Evolutionary conservation across 2,329 filamentous ascomycete species (phyloP).

Genomic region (Tolypocladium nubicola): DNA sequence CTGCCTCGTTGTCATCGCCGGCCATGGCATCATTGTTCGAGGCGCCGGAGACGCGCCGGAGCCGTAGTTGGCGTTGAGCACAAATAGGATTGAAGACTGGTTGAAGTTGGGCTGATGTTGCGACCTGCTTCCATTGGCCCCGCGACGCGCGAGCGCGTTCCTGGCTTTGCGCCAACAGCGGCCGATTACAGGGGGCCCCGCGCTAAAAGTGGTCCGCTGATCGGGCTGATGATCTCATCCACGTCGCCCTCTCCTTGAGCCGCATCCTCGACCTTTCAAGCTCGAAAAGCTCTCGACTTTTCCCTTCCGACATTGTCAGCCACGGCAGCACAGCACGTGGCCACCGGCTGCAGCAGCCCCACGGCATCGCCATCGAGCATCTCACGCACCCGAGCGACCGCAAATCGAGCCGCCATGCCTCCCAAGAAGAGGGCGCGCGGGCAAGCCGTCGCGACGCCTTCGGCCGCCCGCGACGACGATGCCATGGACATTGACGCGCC

Average conservation of each 20-base stretch:
- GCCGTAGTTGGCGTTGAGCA: background rate
- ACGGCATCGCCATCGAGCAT: background rate
- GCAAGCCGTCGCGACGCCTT: slow-evolving; percentile 47
- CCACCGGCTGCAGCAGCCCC: background rate
- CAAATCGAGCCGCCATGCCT: slow-evolving; percentile 39
- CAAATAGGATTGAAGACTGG: background rate
- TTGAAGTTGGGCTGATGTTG: background rate
- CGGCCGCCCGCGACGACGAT: slow-evolving; percentile 44
- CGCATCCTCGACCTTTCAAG: background rate
- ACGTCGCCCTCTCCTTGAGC: background rate
- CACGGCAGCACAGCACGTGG: background rate
- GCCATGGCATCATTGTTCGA: slow-evolving; percentile 16
- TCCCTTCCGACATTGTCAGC: background rate
- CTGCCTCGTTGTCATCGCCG: slow-evolving; percentile 31
- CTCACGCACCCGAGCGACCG: background rate
- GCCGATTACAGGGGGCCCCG: background rate
- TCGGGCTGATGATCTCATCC: background rate
- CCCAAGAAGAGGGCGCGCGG: slow-evolving; percentile 59
- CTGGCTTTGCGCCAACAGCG: background rate
- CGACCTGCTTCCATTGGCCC: background rate
- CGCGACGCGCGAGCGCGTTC: background rate
- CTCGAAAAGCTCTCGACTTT: background rate
- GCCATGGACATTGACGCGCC: slow-evolving; percentile 50
- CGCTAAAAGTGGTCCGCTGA: background rate
- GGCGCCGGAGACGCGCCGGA: background rate